These are phyloP conservation scores for Dendrobium catenatum DNA, from an alignment of 106 monocot genomes.

Conservation along the genomic window DNA sequence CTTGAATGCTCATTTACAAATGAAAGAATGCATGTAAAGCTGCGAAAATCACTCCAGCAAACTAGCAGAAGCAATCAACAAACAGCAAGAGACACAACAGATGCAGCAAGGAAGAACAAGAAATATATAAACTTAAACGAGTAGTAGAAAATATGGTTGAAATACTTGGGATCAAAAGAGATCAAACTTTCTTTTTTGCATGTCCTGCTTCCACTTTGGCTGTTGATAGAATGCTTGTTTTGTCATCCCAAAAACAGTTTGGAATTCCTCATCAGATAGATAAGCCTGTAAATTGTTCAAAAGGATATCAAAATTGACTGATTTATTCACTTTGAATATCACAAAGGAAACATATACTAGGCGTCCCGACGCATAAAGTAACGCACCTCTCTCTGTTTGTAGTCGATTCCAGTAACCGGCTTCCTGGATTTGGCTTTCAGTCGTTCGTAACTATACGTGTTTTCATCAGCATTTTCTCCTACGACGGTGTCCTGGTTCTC, in stretches of 20 bases:
- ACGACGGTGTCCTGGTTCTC: slow-evolving; percentile 16
- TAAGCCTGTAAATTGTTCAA: slow-evolving; percentile 36
- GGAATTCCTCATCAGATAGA: slow-evolving; percentile 73
- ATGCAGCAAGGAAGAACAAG: too few species aligned
- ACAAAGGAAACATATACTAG: neutral
- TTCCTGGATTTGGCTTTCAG: slow-evolving; percentile 71
- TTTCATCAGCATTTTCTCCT: slow-evolving; percentile 32
- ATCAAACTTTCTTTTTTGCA: slow-evolving; percentile 83
- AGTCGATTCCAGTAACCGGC: slow-evolving; percentile 73
- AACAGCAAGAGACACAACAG: slow-evolving; percentile 11
- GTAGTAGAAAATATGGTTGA: neutral
- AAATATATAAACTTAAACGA: neutral
- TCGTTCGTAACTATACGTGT: slow-evolving; percentile 66
- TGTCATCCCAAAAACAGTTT: slow-evolving; percentile 56
- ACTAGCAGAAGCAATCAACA: slow-evolving; percentile 4
- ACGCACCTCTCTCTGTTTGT: slow-evolving; percentile 77
- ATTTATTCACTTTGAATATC: neutral
- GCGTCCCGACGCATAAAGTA: too few species aligned
- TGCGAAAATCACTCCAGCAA: slow-evolving; percentile 10
- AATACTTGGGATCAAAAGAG: slow-evolving; percentile 45
- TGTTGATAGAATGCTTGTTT: slow-evolving; percentile 77
- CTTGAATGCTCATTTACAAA: slow-evolving; percentile 19
- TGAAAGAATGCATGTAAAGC: slow-evolving; percentile 28
- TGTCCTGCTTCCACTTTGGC: slow-evolving; percentile 94
- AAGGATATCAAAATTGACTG: neutral